These are phyloP conservation scores for Helotiales sp. DNA, from an alignment of 2,329 filamentous ascomycete genomes.

Conservation along the genomic window DNA sequence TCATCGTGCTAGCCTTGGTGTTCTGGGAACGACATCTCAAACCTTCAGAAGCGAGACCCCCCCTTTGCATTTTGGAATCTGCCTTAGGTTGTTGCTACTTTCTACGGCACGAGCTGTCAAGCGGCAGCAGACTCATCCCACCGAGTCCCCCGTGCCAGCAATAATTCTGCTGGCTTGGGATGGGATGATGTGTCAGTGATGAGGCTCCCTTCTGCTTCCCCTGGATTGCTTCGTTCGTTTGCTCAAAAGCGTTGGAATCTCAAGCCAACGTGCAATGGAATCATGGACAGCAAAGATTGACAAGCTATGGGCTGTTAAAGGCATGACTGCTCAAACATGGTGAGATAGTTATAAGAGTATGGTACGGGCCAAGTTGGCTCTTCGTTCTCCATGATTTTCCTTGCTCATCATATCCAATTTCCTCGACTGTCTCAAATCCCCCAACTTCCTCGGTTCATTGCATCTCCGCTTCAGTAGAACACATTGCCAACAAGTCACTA, in stretches of 20 bases:
- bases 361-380: not conserved
- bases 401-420: not conserved
- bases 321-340: slow-evolving; percentile 27
- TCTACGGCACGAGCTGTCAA: not conserved
- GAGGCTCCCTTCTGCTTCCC: slow-evolving; percentile 5
- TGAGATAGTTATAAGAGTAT: slow-evolving; percentile 27
- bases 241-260: slow-evolving; percentile 5
- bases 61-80: not conserved
- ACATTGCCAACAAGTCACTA: not conserved
- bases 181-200: not conserved
- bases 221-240: slow-evolving; percentile 26
- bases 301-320: slow-evolving; percentile 24
- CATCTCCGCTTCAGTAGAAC: not conserved
- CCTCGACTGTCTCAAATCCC: too few relatives aligned
- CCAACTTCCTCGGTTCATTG: not conserved
- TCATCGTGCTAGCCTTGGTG: not conserved
- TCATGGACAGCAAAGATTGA: slow-evolving; percentile 30
- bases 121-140: not conserved
- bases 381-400: not conserved
- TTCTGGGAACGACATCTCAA: not conserved
- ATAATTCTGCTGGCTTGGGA: not conserved
- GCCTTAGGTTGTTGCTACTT: not conserved
- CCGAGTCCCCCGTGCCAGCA: not conserved
- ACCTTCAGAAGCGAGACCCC: not conserved
- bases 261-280: slow-evolving; percentile 22